phyloP scores from a whole-genome alignment of 2,329 filamentous ascomycete species.

The Sclerotinia nivalis region DNA sequence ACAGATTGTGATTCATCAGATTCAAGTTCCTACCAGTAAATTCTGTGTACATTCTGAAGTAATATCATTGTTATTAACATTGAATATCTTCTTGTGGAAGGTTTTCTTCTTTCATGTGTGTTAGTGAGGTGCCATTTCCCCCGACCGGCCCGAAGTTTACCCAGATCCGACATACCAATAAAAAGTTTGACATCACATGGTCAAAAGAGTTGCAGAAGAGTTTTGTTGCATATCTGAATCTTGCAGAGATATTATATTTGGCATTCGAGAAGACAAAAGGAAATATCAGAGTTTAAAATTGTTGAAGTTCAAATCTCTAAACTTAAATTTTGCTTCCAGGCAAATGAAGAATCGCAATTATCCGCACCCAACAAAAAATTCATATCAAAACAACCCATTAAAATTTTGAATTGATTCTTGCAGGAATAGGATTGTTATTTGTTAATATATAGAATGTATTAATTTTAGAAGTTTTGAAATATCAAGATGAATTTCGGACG shows the following conservation, averaged over 20 bases:
- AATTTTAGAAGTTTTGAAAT: not conserved
- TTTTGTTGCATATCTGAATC: not conserved
- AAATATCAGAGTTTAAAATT: too few relatives aligned
- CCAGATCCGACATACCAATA: not conserved
- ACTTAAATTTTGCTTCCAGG: not conserved
- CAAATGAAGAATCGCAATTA: not conserved
- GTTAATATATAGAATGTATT: too few relatives aligned
- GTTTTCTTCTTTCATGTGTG: not conserved
- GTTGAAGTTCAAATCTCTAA: too few relatives aligned
- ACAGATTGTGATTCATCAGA: constrained; percentile 7
- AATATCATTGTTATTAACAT: not conserved
- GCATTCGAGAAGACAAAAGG: too few relatives aligned
- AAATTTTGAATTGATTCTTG: not conserved
- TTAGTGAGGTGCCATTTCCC: not conserved
- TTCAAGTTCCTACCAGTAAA: not conserved
- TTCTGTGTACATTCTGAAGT: not conserved
- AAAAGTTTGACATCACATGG: not conserved
- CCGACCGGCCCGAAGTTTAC: not conserved
- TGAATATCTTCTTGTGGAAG: not conserved
- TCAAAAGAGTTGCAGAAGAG: not conserved
- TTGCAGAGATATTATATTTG: too few relatives aligned
- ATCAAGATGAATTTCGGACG: not conserved
- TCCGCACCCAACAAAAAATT: not conserved
- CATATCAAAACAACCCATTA: not conserved
- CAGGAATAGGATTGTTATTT: not conserved